Base-by-base conservation (phyloP, 75 land plant species). In the Larix kaempferi region DNA sequence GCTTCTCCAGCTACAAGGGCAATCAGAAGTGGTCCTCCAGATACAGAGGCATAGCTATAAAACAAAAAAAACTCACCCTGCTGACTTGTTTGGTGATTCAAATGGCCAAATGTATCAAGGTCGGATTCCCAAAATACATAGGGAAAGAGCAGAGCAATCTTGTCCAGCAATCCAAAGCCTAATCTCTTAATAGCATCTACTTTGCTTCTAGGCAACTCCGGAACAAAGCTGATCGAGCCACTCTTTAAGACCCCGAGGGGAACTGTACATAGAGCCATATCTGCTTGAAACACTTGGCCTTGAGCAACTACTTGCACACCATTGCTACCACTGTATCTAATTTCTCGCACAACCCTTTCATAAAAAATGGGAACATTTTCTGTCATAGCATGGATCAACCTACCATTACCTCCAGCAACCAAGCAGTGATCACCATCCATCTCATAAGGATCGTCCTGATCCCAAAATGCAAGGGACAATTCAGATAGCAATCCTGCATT, bases 371-470 rank as follows among this genome's bases (percentile, higher is more conserved):
- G 96, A 35, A 95, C 73, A 57, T 81, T 88, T 79, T 89, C 92
- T 63, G 89, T 84, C 75, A 96, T 57, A 35, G 94, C 98, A 72
- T 86, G 85, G 7, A 94, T 84, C 75, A 96, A 65, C 77, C 87
- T 88, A 74, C 86, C 54, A 79, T 95, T 95, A 13, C 98, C 99
- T 29, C 99, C 98, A 23, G 93, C 89, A 44, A 94, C 84, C 73
- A 95, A 92, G 79, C 94, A 94, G 58, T 95, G 98, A 72, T 95
- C 98, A 13, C 98, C 98, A 56, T 91, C 94, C 96, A 96, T 96
- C 74, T 94, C 99, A 84, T 88, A 92, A 35, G 94, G 93, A 80
- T 96, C 99, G 80, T 96, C 98, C 73, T 94, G 99, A 78, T 96
- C 98, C 99, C 98, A 94, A 77, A 84, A 82, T 2, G 90, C 94